Conservation (phyloP, 2,329 filamentous ascomycete genomes). For the Pseudogymnoascus sp. region DNA sequence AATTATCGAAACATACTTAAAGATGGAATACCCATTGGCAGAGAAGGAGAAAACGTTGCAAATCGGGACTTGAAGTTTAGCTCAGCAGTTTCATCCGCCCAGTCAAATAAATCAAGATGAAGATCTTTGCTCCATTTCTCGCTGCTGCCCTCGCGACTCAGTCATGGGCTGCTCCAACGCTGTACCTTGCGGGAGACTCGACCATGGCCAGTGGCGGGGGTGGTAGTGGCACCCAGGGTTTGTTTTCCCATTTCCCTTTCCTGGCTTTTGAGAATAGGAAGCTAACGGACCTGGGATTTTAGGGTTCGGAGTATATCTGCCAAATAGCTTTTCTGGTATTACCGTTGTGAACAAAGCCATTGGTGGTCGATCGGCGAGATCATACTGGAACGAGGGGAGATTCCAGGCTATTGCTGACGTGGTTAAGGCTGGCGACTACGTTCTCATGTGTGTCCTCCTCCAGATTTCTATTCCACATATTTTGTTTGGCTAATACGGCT, state of each 20-base stretch:
- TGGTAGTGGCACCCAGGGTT: slow-evolving; percentile 34
- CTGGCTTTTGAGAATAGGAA: slow-evolving; percentile 8
- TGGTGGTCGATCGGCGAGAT: slow-evolving; percentile 56
- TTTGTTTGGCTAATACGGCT: slow-evolving; percentile 51
- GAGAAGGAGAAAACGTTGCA: not conserved
- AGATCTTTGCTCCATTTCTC: slow-evolving; percentile 12
- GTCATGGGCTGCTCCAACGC: slow-evolving; percentile 27
- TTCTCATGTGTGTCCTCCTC: slow-evolving; percentile 40
- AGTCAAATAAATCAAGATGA: slow-evolving; percentile 14
- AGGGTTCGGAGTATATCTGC: slow-evolving; percentile 57
- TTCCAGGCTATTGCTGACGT: slow-evolving; percentile 47
- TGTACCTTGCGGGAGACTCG: slow-evolving; percentile 52
- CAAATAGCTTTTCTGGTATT: slow-evolving; percentile 38
- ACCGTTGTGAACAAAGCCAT: slow-evolving; percentile 56
- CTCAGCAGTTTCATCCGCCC: not conserved
- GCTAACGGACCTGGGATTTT: slow-evolving; percentile 16
- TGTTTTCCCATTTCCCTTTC: slow-evolving; percentile 3
- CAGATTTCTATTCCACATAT: not conserved
- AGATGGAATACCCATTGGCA: not conserved
- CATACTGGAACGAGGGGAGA: slow-evolving; percentile 56
- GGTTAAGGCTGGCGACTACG: slow-evolving; percentile 47
- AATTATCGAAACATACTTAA: not conserved
- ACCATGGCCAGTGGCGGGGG: slow-evolving; percentile 47
- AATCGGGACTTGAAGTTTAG: not conserved
- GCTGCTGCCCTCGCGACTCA: slow-evolving; percentile 18